Base-by-base conservation (phyloP, 805 yeast species). In the Pichia ethanolica region DNA sequence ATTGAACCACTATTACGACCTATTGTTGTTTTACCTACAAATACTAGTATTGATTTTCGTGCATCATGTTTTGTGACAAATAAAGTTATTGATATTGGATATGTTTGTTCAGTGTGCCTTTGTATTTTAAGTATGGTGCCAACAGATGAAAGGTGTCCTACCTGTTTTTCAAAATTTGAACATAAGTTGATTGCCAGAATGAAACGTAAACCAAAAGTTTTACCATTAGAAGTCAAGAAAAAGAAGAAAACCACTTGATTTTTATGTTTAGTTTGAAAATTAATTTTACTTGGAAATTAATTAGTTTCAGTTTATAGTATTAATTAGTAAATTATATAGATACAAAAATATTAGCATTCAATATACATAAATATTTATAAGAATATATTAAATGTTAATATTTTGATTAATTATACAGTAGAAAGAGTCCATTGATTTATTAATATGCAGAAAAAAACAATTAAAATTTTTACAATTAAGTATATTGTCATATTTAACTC, bases 61-160 rank as follows among this genome's bases (percentile, higher is more conserved):
- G 97, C 99, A 1, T 89, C 96, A 14, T 93, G 99, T 66, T 91
- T 89, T 60, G 69, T 89, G 35, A 89, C 97, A 0, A 90, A 91
- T n/a, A 79, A 82, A 58, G 83, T 90, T 5, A 91, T 93, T 10
- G 97, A 93, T 57, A 77, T 91, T 39, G 99, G 98, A 0, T 90
- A 79, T 59, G 97, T 93, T 5, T 93, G 99, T 66, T 83, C 95
- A 26, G 97, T 93, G 28, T 93, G 99, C 63, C 69, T 91, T 20
- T 90, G 97, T 61, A 86, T 77, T 14, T 69, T 84, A 66, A 84
- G 91, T 56, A 58, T 75, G 35, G 74, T 86, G 2, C 97, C 97
- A 0, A 75, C 72, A 0, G 72, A 72, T 40, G 78, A 77, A 42
- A 71, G 66, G 51, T 93, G 99, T 63, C 96, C 97, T 0, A 87